Percentiles rank a stretch among this genome's conserved stretches.
Conservation (phyloP, 768 basidiomycete genomes). For the Exsudoporus frostii region DNA sequence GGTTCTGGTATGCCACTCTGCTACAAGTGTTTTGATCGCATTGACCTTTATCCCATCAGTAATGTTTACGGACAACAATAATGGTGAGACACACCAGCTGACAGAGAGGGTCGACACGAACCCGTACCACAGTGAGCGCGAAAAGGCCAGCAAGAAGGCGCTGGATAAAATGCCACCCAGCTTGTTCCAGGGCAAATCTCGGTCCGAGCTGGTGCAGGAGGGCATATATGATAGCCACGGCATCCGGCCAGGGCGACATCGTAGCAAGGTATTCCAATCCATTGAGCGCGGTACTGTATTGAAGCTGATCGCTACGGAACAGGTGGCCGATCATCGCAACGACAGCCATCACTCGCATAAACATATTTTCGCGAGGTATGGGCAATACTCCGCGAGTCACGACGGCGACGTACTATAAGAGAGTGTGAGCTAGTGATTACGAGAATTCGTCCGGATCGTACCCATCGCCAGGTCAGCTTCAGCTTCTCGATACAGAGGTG, state of each 20-base stretch:
- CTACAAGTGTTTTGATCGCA: slow-evolving; percentile 9
- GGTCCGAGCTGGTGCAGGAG: slow-evolving; percentile 19
- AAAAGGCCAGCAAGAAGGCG: slow-evolving; percentile 8
- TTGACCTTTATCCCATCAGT: slow-evolving; percentile 11
- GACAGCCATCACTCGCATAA: slow-evolving; percentile 13
- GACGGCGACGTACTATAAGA: slow-evolving; percentile 9
- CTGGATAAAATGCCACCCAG: slow-evolving; percentile 13
- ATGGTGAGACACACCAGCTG: slow-evolving; percentile 12
- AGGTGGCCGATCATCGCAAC: slow-evolving; percentile 15
- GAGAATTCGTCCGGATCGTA: background rate
- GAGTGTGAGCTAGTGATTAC: background rate
- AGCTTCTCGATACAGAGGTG: slow-evolving; percentile 11
- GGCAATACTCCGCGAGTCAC: background rate
- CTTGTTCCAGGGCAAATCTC: slow-evolving; percentile 6
- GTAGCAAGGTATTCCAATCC: slow-evolving; percentile 9
- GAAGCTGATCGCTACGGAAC: slow-evolving; percentile 13
- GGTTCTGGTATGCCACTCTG: slow-evolving; percentile 5
- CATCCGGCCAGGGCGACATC: slow-evolving; percentile 18
- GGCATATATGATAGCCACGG: slow-evolving; percentile 12
- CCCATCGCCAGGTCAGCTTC: slow-evolving; percentile 17
- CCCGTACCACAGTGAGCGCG: slow-evolving; percentile 1
- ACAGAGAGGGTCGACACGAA: slow-evolving; percentile 11
- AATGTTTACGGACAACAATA: background rate
- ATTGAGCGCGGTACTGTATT: slow-evolving; percentile 1
- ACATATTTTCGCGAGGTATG: slow-evolving; percentile 5